phyloP scores from a whole-genome alignment of 2,329 filamentous ascomycete genomes.

The Diaporthe helianthi region DNA sequence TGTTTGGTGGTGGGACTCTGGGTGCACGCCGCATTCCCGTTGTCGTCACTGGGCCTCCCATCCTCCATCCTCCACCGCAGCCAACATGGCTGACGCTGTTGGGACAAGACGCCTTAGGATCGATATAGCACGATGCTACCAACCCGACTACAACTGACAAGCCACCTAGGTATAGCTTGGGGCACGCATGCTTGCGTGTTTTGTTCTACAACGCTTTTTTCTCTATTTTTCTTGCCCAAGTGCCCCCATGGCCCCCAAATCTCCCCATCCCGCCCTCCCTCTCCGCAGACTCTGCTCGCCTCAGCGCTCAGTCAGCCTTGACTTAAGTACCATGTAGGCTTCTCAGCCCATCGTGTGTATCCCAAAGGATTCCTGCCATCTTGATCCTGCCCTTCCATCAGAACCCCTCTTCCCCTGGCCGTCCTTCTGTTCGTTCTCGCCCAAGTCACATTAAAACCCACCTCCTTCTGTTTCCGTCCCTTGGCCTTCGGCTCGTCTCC shows the following conservation, averaged over 20 bases:
- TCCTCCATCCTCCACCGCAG: neutral
- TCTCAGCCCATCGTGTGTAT: slow-evolving; percentile 7
- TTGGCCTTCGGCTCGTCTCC: neutral
- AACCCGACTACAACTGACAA: neutral
- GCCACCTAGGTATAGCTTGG: neutral
- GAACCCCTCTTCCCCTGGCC: neutral
- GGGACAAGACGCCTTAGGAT: slow-evolving; percentile 1
- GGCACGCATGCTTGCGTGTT: neutral
- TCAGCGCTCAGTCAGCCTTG: slow-evolving; percentile 6
- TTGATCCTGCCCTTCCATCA: slow-evolving; percentile 26
- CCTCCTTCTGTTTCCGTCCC: neutral
- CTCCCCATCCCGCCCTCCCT: neutral
- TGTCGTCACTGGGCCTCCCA: neutral
- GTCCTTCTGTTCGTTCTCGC: neutral
- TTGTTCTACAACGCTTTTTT: slow-evolving; percentile 2
- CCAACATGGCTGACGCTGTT: slow-evolving; percentile 4
- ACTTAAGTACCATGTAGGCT: too few relatives aligned
- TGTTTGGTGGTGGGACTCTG: neutral
- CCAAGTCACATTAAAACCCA: slow-evolving; percentile 15
- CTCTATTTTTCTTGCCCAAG: too few relatives aligned
- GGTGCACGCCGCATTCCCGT: neutral
- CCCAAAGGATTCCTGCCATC: slow-evolving; percentile 25
- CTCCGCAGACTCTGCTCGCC: neutral
- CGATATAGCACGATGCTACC: slow-evolving; percentile 25
- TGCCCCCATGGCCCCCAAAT: too few relatives aligned